Percentiles rank a stretch among this genome's conserved stretches.
These are phyloP conservation scores for Conticribra weissflogii DNA, from an alignment of 108 stramenopile genomes.

Conservation along the genomic window DNA sequence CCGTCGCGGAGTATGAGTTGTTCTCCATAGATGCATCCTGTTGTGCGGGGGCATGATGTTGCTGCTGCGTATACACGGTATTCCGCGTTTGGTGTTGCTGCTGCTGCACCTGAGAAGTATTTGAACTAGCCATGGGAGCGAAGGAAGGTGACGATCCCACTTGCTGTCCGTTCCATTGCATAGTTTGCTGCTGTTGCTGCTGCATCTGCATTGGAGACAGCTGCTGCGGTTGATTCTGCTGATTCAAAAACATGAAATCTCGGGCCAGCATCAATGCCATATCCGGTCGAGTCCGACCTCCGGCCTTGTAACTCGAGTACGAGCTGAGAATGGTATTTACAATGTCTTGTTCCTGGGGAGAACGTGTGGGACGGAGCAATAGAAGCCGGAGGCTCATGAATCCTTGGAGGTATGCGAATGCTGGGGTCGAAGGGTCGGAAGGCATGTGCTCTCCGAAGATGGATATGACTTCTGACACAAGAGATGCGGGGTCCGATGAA, in stretches of 20 bases:
- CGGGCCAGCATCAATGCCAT: slow-evolving; percentile 87
- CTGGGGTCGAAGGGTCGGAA: slow-evolving; percentile 71
- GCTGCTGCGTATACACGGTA: neutral
- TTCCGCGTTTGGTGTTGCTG: neutral
- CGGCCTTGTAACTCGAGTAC: slow-evolving; percentile 75
- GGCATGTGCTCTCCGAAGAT: slow-evolving; percentile 89
- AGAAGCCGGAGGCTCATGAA: slow-evolving; percentile 86
- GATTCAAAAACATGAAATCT: slow-evolving; percentile 84
- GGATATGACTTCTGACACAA: slow-evolving; percentile 69
- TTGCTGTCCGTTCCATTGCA: neutral
- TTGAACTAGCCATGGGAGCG: neutral
- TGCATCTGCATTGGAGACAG: slow-evolving; percentile 3
- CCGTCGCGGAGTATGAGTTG: neutral
- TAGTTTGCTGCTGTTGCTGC: slow-evolving; percentile 10
- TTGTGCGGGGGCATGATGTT: neutral
- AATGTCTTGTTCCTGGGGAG: slow-evolving; percentile 70
- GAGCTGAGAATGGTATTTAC: slow-evolving; percentile 79
- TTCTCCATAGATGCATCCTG: neutral
- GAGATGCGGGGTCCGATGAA: slow-evolving; percentile 6
- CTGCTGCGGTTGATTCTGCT: slow-evolving; percentile 31
- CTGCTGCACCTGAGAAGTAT: neutral
- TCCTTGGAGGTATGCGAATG: slow-evolving; percentile 70
- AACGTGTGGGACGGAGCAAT: slow-evolving; percentile 57
- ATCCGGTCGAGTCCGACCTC: slow-evolving; percentile 65
- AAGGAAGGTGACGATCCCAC: neutral